Percentiles rank a stretch among this genome's conserved stretches.
phyloP scores from a whole-genome alignment of 768 basidiomycete genomes.

The Phaeotremella skinneri region DNA sequence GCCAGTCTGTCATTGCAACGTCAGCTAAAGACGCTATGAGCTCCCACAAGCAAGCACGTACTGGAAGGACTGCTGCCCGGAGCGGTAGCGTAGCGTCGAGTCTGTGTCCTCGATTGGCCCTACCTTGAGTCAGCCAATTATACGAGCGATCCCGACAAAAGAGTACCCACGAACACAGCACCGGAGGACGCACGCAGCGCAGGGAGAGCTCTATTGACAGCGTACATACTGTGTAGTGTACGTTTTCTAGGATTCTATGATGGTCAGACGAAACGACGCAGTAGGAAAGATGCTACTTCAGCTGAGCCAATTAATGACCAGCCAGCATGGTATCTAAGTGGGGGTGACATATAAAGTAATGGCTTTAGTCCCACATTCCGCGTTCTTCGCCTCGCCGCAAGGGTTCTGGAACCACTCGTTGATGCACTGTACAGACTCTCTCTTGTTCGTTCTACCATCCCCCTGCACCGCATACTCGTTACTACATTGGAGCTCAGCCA shows the following conservation, averaged over 20 bases:
- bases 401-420: neutral
- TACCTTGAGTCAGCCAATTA: too few relatives aligned
- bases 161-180: neutral
- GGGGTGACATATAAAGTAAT: neutral
- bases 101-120: neutral
- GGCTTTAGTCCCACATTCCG: too few relatives aligned
- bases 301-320: too few relatives aligned
- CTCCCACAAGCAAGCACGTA: slow-evolving; percentile 11
- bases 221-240: neutral
- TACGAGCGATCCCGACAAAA: too few relatives aligned
- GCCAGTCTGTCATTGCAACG: slow-evolving; percentile 18
- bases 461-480: neutral
- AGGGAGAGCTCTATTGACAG: neutral
- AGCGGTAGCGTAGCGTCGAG: slow-evolving; percentile 30
- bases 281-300: too few relatives aligned
- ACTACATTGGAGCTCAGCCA: neutral
- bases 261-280: too few relatives aligned
- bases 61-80: slow-evolving; percentile 28
- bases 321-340: too few relatives aligned
- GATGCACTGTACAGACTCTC: neutral
- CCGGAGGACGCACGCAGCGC: neutral
- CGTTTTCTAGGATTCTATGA: too few relatives aligned
- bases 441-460: neutral
- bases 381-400: too few relatives aligned
- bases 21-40: neutral